Conservation (phyloP, 202 grass and related monocot genomes). For the Musa balbisiana region DNA sequence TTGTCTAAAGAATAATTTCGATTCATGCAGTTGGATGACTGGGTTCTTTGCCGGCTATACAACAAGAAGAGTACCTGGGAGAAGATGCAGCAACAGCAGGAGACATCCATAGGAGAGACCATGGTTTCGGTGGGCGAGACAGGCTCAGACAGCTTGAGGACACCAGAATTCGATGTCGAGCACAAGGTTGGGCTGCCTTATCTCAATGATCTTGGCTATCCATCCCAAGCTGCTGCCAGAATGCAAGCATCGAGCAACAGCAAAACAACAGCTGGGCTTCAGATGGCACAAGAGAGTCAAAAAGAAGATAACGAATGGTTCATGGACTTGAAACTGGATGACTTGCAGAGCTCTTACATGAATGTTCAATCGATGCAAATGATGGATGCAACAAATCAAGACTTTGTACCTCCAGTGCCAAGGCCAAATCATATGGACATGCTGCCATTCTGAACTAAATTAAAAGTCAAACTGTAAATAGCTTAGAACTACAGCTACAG, state of each 20-base stretch:
- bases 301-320: conserved; percentile 9
- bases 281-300: not conserved
- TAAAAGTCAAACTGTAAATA: not conserved
- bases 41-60: conserved; percentile 12
- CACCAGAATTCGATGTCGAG: not conserved
- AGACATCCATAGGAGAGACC: not conserved
- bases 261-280: not conserved
- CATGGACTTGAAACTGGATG: conserved; percentile 11
- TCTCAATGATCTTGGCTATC: not conserved
- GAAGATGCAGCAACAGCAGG: not conserved
- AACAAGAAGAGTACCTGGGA: conserved; percentile 16
- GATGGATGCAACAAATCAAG: conserved; percentile 4
- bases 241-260: not conserved
- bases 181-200: not conserved
- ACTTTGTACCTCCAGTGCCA: not conserved
- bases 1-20: not conserved
- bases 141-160: not conserved
- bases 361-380: not conserved
- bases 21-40: conserved; percentile 6
- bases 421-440: not conserved
- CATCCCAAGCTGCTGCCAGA: not conserved
- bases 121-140: not conserved
- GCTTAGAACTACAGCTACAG: not conserved
- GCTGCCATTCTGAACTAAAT: not conserved
- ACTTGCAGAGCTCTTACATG: conserved; percentile 3